These are phyloP conservation scores for Atkinsonella hypoxylon DNA, from an alignment of 2,329 filamentous ascomycete species.

Conservation along the genomic window DNA sequence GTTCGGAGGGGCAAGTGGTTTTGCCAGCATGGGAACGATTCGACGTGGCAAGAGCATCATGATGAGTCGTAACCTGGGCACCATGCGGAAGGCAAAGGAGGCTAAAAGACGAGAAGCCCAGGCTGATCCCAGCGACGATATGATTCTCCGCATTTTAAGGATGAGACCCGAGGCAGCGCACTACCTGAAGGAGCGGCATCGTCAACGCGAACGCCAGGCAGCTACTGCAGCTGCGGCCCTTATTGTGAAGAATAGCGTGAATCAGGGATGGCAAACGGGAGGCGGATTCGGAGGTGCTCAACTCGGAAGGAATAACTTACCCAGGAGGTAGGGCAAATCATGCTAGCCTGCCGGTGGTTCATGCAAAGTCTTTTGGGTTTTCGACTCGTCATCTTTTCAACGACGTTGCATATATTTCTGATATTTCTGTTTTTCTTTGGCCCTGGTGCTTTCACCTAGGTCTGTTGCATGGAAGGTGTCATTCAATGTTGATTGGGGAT, in stretches of 20 bases:
- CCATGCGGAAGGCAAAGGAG: conserved; percentile 91
- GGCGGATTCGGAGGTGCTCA: conserved; percentile 23
- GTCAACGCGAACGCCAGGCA: conserved; percentile 87
- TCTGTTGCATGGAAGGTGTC: background rate
- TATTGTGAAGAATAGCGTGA: conserved; percentile 86
- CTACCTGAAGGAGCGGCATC: conserved; percentile 80
- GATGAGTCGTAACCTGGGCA: conserved; percentile 86
- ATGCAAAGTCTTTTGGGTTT: too few species aligned
- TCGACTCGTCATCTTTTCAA: background rate
- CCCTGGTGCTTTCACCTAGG: background rate
- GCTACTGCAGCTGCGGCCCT: conserved; percentile 83
- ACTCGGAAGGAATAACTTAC: conserved; percentile 34
- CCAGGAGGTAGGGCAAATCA: conserved; percentile 26
- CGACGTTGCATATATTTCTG: background rate
- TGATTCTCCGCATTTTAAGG: conserved; percentile 87
- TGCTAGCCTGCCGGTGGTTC: too few species aligned
- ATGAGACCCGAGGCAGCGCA: conserved; percentile 85
- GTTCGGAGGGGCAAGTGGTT: conserved; percentile 26
- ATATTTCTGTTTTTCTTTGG: background rate
- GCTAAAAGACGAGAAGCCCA: conserved; percentile 93
- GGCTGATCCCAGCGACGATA: conserved; percentile 93
- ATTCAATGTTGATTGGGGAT: background rate
- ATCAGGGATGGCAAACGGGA: conserved; percentile 40
- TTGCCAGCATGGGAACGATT: conserved; percentile 58
- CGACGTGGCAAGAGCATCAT: conserved; percentile 69